These are phyloP conservation scores for Solanum chiquidenum DNA, from an alignment of 257 asterid genomes.

Conservation along the genomic window DNA sequence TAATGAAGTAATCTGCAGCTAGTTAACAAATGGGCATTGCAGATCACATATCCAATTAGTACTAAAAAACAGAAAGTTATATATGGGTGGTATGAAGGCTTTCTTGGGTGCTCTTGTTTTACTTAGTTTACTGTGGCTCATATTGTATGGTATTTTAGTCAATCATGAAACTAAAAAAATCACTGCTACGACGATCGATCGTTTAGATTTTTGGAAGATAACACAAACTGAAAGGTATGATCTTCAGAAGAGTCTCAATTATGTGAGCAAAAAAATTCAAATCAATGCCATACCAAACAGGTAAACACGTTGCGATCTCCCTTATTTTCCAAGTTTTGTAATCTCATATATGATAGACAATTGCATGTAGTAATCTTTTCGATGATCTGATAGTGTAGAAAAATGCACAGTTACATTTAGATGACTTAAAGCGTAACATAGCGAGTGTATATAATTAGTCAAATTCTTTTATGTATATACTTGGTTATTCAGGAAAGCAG, in stretches of 20 bases:
- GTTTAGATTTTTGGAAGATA: constrained; percentile 9
- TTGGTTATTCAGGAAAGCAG: not conserved
- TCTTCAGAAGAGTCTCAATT: constrained; percentile 19
- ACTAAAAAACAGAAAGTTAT: not conserved
- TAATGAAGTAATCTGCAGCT: not conserved
- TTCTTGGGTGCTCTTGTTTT: constrained; percentile 16
- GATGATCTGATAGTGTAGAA: not conserved
- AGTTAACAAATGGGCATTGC: not conserved
- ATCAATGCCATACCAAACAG: constrained; percentile 72
- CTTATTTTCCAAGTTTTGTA: not conserved
- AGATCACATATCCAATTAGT: not conserved
- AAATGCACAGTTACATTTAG: not conserved
- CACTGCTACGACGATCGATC: constrained; percentile 11
- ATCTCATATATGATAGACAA: not conserved
- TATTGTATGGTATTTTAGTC: constrained; percentile 23
- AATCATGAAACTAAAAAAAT: constrained; percentile 1
- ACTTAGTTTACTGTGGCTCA: constrained; percentile 26
- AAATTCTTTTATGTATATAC: not conserved
- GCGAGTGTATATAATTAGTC: not conserved
- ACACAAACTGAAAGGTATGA: constrained; percentile 10
- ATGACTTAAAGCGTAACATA: not conserved
- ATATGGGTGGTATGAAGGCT: constrained; percentile 18
- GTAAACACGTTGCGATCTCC: constrained; percentile 7
- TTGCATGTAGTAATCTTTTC: not conserved
- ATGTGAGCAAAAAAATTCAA: constrained; percentile 56